Base-by-base conservation (phyloP, 352 stramenopile genomes). In the Aphanomyces stellatus region DNA sequence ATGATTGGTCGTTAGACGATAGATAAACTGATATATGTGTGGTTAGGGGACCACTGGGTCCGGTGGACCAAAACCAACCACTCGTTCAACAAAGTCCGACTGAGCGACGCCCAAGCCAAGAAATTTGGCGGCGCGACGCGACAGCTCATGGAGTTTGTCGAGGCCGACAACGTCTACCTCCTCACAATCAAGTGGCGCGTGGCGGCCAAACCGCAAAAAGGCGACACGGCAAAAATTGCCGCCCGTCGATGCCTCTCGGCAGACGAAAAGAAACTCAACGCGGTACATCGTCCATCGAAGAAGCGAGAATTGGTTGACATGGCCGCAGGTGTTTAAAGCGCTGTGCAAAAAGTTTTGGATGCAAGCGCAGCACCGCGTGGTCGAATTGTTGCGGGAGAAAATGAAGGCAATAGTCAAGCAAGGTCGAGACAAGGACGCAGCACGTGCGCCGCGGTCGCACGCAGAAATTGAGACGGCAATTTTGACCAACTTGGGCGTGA, bases 151-250 rank as follows among this genome's bases (percentile, higher is more conserved):
- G 85, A 93, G 53, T 76, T 79, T 37, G 74, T 87, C 43, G 81
- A 78, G 25, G 65, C 71, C 22, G 61, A 28, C 30, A 80, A 77
- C 46, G 76, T 72, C 22, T 88, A 81, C 68, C 89, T 74, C 67
- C 88, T 93, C 81, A 90, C 85, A 27, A 76, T 93, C 60, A 93
- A 93, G 71, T 93, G 85, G 82, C 85, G 90, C 55, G 74, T 85
- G 24, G 83, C 85, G 6, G 83, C 78, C 51, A 93, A 93, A 70
- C 79, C 79, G 8, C 83, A 92, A 42, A 91, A 91, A 57, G 85
- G 83, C 8, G 85, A 93, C 66, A 93, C 83, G 8, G 85, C 85
- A 40, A 93, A 92, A 70, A 92, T 93, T 35, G 83, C 85, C 0
- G 83, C 83, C 19, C 77, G 85, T 1, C 75, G 83, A 33, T 56